Conservation (phyloP, 129 eudicot species). For the Heracleum sosnowskyi region DNA sequence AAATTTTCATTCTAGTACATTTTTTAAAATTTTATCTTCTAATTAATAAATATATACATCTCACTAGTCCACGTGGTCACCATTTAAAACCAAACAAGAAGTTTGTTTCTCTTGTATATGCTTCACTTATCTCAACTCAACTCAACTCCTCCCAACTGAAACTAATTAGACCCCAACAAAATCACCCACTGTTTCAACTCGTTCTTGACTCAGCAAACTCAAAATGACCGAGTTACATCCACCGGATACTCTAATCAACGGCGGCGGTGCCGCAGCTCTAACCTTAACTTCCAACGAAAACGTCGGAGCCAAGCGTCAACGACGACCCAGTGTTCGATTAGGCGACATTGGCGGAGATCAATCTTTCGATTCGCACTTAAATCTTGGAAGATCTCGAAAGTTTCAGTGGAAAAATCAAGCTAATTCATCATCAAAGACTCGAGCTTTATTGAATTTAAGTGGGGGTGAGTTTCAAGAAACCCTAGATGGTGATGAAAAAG, state of each 20-base stretch:
- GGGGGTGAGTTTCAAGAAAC: constrained; percentile 3
- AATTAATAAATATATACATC: too few relatives aligned
- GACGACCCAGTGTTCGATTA: constrained; percentile 31
- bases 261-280: neutral
- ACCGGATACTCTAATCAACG: constrained; percentile 4
- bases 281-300: constrained; percentile 1
- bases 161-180: too few relatives aligned
- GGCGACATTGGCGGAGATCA: constrained; percentile 32
- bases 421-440: neutral
- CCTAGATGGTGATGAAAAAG: constrained; percentile 18
- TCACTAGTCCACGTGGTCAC: too few relatives aligned
- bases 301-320: constrained; percentile 18
- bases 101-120: neutral
- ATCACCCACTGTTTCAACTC: too few relatives aligned
- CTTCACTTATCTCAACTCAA: neutral
- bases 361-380: neutral
- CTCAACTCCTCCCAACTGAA: neutral
- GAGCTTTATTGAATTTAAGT: constrained; percentile 7
- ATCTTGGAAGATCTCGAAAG: constrained; percentile 2
- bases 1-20: too few relatives aligned
- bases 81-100: too few relatives aligned
- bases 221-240: constrained; percentile 22
- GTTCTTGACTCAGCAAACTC: neutral
- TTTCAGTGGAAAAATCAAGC: constrained; percentile 4
- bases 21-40: too few relatives aligned